Evolutionary conservation across 441 rosid species (phyloP), one percentile per base, ranked within the genome.

Genomic region (Pelargonium cotyledonis): DNA sequence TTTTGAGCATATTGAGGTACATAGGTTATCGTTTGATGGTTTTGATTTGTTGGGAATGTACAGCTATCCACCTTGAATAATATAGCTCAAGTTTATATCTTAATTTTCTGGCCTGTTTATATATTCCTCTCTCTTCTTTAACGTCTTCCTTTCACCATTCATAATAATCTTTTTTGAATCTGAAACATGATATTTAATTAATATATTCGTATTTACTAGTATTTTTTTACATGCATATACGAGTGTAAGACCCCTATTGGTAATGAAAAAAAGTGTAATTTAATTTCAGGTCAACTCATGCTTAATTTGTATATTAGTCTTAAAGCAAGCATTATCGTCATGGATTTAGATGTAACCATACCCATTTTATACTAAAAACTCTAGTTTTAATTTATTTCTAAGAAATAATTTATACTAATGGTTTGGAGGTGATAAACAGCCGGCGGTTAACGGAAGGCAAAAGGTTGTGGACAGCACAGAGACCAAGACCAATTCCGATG

Each of bases 1-100:
- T 76, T 77, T 81, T 72, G 86, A 90, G 75, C 84, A 60, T 77
- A 77, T 78, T 49, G 96, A 90, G 93, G 98, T 26, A 26, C 23
- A 1, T 90, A 78, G 29, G 71, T 63, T 73, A 64, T 53, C 65
- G 31, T 75, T 71, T 68, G 8, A 15, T 15, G 44, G 60, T 53
- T 51, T 65, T 38, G 3, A 72, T 55, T 65, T 8, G n/a, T 70
- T 69, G 55, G 64, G 49, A 65, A 49, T 58, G 46, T 47, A 62
- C 15, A 67, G 67, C 19, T 70, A 31, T 64, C 21, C 12, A n/a
- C 23, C n/a, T 35, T 3, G 47, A 38, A 64, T 31, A 15, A n/a
- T 53, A 2, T 64, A 19, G 15, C 31, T 58, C 10, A 23, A 58
- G 68, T 2, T 55, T 9, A 29, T 58, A 66, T 61, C 2, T 61